A percentile compares a stretch with the other conserved stretches of the same genome.
These are phyloP conservation scores for Rubia balearica DNA, from an alignment of 305 asterid genomes.

Conservation along the genomic window DNA sequence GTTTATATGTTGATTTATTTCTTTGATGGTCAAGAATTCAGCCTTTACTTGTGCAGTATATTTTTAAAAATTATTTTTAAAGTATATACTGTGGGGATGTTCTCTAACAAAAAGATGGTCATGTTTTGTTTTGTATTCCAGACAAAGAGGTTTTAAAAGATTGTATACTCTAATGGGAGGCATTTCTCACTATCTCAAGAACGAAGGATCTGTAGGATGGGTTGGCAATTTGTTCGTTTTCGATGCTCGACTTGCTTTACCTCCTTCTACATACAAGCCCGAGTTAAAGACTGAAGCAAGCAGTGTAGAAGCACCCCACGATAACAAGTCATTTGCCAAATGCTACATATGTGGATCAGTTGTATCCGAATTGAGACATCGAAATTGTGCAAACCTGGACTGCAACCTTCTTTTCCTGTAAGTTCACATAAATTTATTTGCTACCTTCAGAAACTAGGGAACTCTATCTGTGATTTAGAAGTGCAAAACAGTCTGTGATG, in stretches of 20 bases:
- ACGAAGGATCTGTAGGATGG: conserved; percentile 78
- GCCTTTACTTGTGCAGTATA: neutral
- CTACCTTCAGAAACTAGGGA: neutral
- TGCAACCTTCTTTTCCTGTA: conserved; percentile 96
- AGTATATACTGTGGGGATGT: neutral
- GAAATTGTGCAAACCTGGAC: conserved; percentile 90
- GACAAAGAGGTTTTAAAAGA: conserved; percentile 70
- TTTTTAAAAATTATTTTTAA: neutral
- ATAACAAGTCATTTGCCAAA: conserved; percentile 44
- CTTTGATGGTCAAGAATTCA: neutral
- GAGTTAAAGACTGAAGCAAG: conserved; percentile 29
- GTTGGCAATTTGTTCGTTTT: conserved; percentile 85
- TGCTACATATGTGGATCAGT: conserved; percentile 66
- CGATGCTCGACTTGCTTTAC: conserved; percentile 85
- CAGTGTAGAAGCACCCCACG: conserved; percentile 24
- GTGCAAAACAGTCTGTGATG: neutral
- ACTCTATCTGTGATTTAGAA: neutral
- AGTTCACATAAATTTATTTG: conserved; percentile 25
- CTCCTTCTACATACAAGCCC: conserved; percentile 60
- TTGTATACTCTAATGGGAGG: conserved; percentile 81
- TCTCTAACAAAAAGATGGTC: neutral
- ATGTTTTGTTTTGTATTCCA: conserved; percentile 20
- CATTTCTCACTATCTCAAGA: conserved; percentile 72
- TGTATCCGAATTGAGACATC: conserved; percentile 76
- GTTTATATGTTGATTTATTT: neutral